These are phyloP conservation scores for Lippia alba DNA, from an alignment of 305 asterid genomes.

Conservation along the genomic window DNA sequence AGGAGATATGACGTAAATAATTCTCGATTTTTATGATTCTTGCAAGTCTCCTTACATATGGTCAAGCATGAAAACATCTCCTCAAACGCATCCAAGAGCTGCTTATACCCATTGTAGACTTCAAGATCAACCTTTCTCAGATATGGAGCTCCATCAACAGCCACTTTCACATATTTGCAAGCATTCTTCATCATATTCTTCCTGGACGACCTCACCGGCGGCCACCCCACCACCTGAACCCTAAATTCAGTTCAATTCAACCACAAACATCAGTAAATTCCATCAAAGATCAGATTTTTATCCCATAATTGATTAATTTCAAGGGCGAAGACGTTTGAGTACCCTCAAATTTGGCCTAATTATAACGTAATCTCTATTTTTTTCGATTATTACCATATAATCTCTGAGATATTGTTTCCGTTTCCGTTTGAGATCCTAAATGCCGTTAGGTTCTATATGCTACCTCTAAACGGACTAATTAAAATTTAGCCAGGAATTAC, in stretches of 20 bases:
- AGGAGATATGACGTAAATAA: no score
- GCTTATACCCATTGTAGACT: conserved; percentile 53
- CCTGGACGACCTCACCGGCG: conserved; percentile 57
- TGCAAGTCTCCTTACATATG: conserved; percentile 48
- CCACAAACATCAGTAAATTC: not conserved
- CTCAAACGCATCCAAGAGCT: conserved; percentile 60
- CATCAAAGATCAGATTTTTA: not conserved
- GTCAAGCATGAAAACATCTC: conserved; percentile 68
- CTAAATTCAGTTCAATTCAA: conserved; percentile 21
- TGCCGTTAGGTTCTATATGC: no score
- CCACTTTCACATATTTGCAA: conserved; percentile 75
- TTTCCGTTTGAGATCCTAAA: no score
- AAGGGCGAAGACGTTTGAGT: no score
- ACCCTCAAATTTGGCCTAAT: no score
- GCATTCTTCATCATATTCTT: conserved; percentile 48
- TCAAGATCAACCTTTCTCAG: conserved; percentile 74
- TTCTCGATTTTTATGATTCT: not conserved
- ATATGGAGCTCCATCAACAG: conserved; percentile 84
- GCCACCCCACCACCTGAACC: conserved; percentile 67
- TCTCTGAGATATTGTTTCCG: no score
- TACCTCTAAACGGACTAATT: no score
- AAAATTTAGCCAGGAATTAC: no score
- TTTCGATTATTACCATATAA: no score
- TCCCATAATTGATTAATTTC: no score
- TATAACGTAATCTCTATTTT: no score